phyloP scores from a whole-genome alignment of 179 eudicot species.

The Carnegiea gigantea region DNA sequence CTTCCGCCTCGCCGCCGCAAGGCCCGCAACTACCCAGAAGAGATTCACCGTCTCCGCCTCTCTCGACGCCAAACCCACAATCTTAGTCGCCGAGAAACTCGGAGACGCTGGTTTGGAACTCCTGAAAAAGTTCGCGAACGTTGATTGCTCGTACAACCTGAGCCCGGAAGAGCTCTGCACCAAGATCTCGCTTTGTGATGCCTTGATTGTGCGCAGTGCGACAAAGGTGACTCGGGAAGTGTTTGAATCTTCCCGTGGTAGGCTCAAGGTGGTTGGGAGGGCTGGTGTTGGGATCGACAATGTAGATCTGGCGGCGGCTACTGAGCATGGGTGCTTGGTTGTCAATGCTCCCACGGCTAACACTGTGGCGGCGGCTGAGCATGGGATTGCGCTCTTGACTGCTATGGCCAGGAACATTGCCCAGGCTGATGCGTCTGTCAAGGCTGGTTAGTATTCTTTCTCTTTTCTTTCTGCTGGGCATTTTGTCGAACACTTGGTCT shows the following conservation, averaged over 20 bases:
- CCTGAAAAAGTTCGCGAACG: conserved; percentile 67
- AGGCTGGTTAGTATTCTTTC: conserved; percentile 53
- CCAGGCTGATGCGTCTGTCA: conserved; percentile 92
- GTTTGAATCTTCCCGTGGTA: conserved; percentile 75
- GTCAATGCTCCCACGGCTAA: conserved; percentile 99
- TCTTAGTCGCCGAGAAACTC: conserved; percentile 86
- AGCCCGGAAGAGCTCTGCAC: conserved; percentile 88
- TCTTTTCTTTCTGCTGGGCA: conserved; percentile 13
- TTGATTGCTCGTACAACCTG: conserved; percentile 86
- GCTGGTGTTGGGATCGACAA: conserved; percentile 97
- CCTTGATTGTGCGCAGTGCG: conserved; percentile 82
- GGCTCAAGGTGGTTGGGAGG: conserved; percentile 88
- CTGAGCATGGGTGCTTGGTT: conserved; percentile 88
- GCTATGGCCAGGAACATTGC: conserved; percentile 94
- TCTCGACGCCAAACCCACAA: conserved; percentile 8
- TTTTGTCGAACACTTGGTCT: conserved; percentile 31
- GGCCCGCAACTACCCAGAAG: background rate
- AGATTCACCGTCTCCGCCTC: background rate
- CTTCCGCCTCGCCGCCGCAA: background rate
- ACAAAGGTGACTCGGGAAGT: conserved; percentile 84
- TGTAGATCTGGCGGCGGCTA: conserved; percentile 94
- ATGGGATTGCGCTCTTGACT: conserved; percentile 80
- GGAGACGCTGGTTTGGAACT: conserved; percentile 76
- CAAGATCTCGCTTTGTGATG: conserved; percentile 93
- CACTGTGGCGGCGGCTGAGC: conserved; percentile 98